Evolutionary conservation across 2,329 filamentous ascomycete species (phyloP).

Genomic region (Coniochaeta sp.): DNA sequence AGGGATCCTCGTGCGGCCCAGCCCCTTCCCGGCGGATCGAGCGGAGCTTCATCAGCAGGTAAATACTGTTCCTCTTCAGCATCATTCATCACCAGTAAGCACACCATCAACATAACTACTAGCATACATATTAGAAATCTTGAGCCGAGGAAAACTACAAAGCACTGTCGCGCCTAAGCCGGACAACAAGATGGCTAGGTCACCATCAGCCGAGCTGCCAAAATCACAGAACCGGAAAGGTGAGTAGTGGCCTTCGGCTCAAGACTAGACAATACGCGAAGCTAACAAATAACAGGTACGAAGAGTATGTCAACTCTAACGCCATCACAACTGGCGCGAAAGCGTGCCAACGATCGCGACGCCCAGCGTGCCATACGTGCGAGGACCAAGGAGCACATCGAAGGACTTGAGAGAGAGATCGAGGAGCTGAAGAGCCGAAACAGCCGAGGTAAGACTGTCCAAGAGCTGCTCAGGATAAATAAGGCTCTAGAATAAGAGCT

Average conservation of each 20-base stretch:
- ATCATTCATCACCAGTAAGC: neutral
- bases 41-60: neutral
- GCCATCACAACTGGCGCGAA: slow-evolving; percentile 80
- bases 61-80: neutral
- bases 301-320: slow-evolving; percentile 83
- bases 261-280: too few species aligned
- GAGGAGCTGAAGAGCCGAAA: slow-evolving; percentile 56
- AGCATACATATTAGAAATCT: neutral
- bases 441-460: slow-evolving; percentile 41
- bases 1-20: neutral
- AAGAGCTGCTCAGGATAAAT: slow-evolving; percentile 45
- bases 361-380: slow-evolving; percentile 83
- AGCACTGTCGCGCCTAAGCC: neutral
- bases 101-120: neutral
- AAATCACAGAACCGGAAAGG: slow-evolving; percentile 3
- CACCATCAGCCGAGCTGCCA: neutral
- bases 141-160: neutral
- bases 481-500: slow-evolving; percentile 48
- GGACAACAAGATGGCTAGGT: neutral
- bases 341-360: slow-evolving; percentile 86
- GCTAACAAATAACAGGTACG: slow-evolving; percentile 34
- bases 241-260: too few species aligned
- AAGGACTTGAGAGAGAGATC: slow-evolving; percentile 67
- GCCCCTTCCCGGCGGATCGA: neutral
- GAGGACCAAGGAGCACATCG: slow-evolving; percentile 80